Evolutionary conservation across 2,329 filamentous ascomycete genomes (phyloP), one percentile per base, ranked within the genome.

Genomic region (Ophiostoma angusticollis): DNA sequence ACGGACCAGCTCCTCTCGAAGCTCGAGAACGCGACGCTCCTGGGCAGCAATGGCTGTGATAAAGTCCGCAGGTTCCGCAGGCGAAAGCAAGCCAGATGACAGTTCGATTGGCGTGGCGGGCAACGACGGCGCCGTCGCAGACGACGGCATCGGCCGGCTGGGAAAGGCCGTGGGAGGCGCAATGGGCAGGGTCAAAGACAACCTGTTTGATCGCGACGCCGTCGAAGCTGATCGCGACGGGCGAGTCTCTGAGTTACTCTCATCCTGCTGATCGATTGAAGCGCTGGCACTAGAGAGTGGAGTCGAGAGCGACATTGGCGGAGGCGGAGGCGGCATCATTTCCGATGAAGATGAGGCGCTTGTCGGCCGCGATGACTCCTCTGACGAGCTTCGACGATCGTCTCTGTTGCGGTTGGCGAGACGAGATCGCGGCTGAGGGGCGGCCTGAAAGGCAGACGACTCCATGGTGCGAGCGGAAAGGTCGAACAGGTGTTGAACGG

Each of bases 1-100:
- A 43, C 78, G 79, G 18, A 67, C 64, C n/a, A 98, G 66, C 58
- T 96, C 89, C 57, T 98, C 91, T 43, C 79, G 81, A 37, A 98
- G 65, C 60, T 96, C 91, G 41, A 98, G 63, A 2, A 98, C 89
- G 48, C 77, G 78, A 41, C 91, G 73, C 62, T 98, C 91, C 61
- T 96, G 87, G 12, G 84, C 79, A 31, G 91, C 91, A 51, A 98
- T 81, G 41, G 87, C 82, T 45, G 85, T 87, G 48, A 98, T 78
- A 52, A 95, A 83, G 36, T 78, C 68, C 51, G 70, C 72, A 37
- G 74, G 64, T 45, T 79, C 74, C 27, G 63, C 59, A 1, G 70
- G 69, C 1, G 64, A 64, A 29, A 57, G 51, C 21, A 64, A 40
- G 7, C 50, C 54, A 1, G 65, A 60, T 3, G 60, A 59, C 5